phyloP scores from a whole-genome alignment of 2,329 filamentous ascomycete genomes.

The Epichloe bromicola region DNA sequence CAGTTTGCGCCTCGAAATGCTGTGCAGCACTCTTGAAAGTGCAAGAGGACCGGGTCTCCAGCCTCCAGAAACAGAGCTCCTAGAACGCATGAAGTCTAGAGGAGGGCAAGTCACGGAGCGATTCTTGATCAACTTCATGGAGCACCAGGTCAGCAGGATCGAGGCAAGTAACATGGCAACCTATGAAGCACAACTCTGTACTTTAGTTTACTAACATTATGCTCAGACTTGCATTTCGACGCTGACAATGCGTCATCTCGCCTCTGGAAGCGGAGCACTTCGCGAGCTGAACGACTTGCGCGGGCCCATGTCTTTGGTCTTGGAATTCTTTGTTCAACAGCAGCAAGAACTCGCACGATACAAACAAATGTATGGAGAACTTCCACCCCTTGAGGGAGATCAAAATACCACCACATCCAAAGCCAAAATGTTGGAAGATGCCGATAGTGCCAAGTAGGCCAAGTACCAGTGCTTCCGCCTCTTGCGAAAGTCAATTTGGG shows the following conservation, averaged over 20 bases:
- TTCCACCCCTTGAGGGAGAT: constrained; percentile 14
- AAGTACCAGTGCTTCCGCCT: background rate
- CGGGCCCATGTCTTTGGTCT: constrained; percentile 62
- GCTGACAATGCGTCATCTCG: constrained; percentile 65
- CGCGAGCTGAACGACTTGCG: constrained; percentile 57
- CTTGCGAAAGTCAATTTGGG: background rate
- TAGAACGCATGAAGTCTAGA: constrained; percentile 53
- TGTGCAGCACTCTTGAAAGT: constrained; percentile 79
- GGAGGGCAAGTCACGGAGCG: constrained; percentile 81
- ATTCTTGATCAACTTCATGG: constrained; percentile 79
- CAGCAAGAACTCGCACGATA: constrained; percentile 51
- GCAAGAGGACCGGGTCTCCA: constrained; percentile 50
- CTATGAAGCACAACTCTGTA: background rate
- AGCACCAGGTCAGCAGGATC: constrained; percentile 89
- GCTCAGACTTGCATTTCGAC: constrained; percentile 67
- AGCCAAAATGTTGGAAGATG: constrained; percentile 3
- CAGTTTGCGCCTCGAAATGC: constrained; percentile 78
- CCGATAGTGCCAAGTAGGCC: background rate
- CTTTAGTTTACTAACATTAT: background rate
- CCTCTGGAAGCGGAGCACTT: constrained; percentile 52
- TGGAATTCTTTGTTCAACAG: constrained; percentile 47
- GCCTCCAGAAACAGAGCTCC: constrained; percentile 68
- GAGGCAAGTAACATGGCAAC: constrained; percentile 48
- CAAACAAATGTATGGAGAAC: constrained; percentile 37
- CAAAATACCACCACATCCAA: constrained; percentile 10